Base-by-base conservation (phyloP, 495 filamentous ascomycete species). In the Hamigera avellanea region DNA sequence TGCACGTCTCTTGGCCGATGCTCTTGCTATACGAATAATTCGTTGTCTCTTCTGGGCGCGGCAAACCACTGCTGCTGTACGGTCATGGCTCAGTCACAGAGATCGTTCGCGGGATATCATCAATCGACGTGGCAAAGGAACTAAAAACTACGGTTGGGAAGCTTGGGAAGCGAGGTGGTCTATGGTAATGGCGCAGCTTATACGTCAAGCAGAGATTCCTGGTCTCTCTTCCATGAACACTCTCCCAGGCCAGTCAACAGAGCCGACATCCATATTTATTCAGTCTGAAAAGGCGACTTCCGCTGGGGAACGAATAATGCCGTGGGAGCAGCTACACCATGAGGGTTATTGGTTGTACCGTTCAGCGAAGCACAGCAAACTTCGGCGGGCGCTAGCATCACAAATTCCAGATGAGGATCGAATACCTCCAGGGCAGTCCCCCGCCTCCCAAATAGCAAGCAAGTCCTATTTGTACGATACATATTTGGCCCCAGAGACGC, bases 81-180 rank as follows among this genome's bases (percentile, higher is more conserved):
- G 80, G 31, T 72, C 76, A 29, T 95, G 87, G 86, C 67, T 74
- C 17, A 61, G 61, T 19, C 88, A 95, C 50, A 71, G 77, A 37
- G 65, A 72, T 25, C 76, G 75, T 43, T 75, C 85, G 41, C 64
- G 69, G 26, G 80, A 81, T 47, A 66, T 95, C 15, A 57, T 95
- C 10, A 82, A 93, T 42, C 75, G 83, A 16, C 75, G 80, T 39
- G 88, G 85, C 1, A 83, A 82, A 36, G 88, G 88, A 3, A 79
- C 85, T 10, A 70, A 70, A 23, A 85, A 81, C 41, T 91, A 89
- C 55, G 81, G 81, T 6, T 93, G 83, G 83, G 73, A 84, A 47
- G 83, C 85, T 2, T 93, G 86, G 86, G 78, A 89, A 53, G 73
- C 85, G 14, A 70, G 79, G 37, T 93, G 86, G 86, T 76, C 80